Evolutionary conservation across 306 rosid genomes (phyloP), one percentile per base, ranked within the genome.

Genomic region (Pueraria montana): DNA sequence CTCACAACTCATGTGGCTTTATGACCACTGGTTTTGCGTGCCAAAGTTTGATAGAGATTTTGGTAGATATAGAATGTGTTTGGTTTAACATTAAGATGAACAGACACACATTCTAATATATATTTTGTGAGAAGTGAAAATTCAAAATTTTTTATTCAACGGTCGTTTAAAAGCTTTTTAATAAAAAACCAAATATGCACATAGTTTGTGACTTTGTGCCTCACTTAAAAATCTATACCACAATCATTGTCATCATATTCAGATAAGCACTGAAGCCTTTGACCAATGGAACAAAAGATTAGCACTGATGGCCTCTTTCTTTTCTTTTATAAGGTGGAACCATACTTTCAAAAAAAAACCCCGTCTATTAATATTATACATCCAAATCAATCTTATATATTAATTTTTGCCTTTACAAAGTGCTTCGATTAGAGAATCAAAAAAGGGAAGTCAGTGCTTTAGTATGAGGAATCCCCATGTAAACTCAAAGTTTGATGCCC

Each of bases 11-110:
- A 6, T 1, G 55, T 18, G 27, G 17, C 59, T 69, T 75, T 43
- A 67, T 4, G 4, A 69, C 89, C 87, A 83, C 38, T 64, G 76
- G 34, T 83, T 69, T 77, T 58, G 72, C 52, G 20, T 59, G 27
- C 59, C 70, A 46, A 74, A 46, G 65, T 49, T 80, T 50, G 61
- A 55, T 16, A 38, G 26, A 74, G 38, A 32, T 58, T 18, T 85
- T 42, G 17, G 3, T 27, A 59, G 42, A 14, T 50, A 63, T 74
- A n/a, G n/a, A n/a, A n/a, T n/a, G n/a, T n/a, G n/a, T n/a, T n/a
- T n/a, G n/a, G n/a, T n/a, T n/a, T n/a, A n/a, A n/a, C n/a, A n/a
- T n/a, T n/a, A n/a, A n/a, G n/a, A n/a, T n/a, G n/a, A n/a, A n/a
- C n/a, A n/a, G n/a, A n/a, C n/a, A n/a, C n/a, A n/a, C n/a, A n/a